Percentiles rank a stretch among this genome's conserved stretches.
Conservation (phyloP, 805 yeast species). For the Candida golubevii region DNA sequence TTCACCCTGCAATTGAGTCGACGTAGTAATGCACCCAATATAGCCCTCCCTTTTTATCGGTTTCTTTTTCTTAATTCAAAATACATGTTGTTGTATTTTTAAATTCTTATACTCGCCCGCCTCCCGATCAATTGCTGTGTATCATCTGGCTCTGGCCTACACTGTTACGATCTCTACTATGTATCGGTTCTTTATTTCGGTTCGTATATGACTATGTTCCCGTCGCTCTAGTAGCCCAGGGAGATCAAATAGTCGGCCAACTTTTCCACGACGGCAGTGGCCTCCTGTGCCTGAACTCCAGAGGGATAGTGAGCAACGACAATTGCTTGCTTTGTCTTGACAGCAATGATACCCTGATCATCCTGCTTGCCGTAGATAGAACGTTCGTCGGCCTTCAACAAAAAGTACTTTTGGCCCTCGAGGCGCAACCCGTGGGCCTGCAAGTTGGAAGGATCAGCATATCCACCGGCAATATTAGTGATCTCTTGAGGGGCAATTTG, state of each 20-base stretch:
- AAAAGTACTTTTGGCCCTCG: conserved; percentile 81
- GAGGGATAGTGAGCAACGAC: conserved; percentile 92
- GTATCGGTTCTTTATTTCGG: too few species aligned
- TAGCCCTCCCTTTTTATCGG: too few species aligned
- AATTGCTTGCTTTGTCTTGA: conserved; percentile 90
- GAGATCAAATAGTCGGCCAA: conserved; percentile 91
- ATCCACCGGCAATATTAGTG: conserved; percentile 69
- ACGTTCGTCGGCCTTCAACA: conserved; percentile 85
- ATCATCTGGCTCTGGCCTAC: too few species aligned
- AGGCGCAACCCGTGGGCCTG: conserved; percentile 86
- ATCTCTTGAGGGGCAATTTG: conserved; percentile 67
- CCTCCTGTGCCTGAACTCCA: conserved; percentile 90
- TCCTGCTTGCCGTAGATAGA: conserved; percentile 90
- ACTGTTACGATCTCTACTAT: too few species aligned
- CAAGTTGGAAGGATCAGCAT: conserved; percentile 69
- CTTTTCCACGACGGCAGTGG: conserved; percentile 90
- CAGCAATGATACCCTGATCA: conserved; percentile 83
- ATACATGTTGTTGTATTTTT: too few species aligned
- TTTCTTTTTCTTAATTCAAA: too few species aligned
- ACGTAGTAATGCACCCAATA: too few species aligned
- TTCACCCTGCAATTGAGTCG: too few species aligned
- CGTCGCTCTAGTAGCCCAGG: conserved; percentile 60
- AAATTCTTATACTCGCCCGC: too few species aligned
- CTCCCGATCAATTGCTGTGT: too few species aligned
- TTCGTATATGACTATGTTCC: not conserved